Evolutionary conservation across 2,329 filamentous ascomycete genomes (phyloP).

Genomic region (Furcasterigmium furcatum): DNA sequence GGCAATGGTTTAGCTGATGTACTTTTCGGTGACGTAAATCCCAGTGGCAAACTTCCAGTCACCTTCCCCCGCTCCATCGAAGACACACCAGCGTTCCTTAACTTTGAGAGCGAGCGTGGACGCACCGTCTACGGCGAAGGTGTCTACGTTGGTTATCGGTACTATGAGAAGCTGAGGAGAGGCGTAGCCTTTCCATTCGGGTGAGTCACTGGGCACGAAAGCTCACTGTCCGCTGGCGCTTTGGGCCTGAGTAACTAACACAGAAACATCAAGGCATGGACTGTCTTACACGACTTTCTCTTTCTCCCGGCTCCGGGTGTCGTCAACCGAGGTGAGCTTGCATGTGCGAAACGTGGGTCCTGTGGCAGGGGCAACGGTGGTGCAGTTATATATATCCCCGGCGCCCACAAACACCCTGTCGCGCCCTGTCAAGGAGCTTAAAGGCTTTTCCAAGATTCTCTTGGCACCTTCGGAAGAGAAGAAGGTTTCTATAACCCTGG

Average conservation of each 20-base stretch:
- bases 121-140: constrained; percentile 59
- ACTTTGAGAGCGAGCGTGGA: constrained; percentile 38
- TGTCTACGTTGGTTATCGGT: constrained; percentile 70
- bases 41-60: neutral
- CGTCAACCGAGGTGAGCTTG: constrained; percentile 29
- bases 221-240: neutral
- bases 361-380: constrained; percentile 28
- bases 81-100: constrained; percentile 66
- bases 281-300: constrained; percentile 73
- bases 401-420: constrained; percentile 33
- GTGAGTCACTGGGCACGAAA: neutral
- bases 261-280: no score
- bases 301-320: constrained; percentile 46
- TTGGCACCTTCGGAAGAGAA: constrained; percentile 57
- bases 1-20: constrained; percentile 20
- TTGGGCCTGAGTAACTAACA: no score
- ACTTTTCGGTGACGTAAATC: constrained; percentile 19
- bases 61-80: constrained; percentile 58
- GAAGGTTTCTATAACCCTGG: constrained; percentile 45
- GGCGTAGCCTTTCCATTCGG: constrained; percentile 64
- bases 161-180: constrained; percentile 49
- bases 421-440: constrained; percentile 58
- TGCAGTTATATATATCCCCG: constrained; percentile 52
- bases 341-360: constrained; percentile 8
- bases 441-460: constrained; percentile 63